These are phyloP conservation scores for Rhodotorula glutinis DNA, from an alignment of 1,284 basidiomycete genomes.

Conservation along the genomic window DNA sequence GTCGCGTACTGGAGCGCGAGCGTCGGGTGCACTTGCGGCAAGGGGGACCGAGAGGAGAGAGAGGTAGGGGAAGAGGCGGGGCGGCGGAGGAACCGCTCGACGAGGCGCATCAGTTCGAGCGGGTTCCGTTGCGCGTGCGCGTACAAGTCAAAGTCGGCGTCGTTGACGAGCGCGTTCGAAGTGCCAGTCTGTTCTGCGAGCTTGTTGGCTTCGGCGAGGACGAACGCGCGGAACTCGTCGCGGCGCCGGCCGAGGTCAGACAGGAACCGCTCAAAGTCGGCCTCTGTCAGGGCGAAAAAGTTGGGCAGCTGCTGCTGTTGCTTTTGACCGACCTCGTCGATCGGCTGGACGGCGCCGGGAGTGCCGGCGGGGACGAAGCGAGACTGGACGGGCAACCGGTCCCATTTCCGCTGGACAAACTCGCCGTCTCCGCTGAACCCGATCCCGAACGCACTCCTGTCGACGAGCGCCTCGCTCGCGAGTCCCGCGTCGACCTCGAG, in stretches of 20 bases:
- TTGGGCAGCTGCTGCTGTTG: slow-evolving; percentile 21
- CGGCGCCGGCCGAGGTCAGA: slow-evolving; percentile 13
- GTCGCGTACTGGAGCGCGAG: slow-evolving; percentile 35
- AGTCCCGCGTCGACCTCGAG: slow-evolving; percentile 26
- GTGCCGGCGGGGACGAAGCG: slow-evolving; percentile 21
- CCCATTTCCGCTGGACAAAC: slow-evolving; percentile 3
- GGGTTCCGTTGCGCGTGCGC: slow-evolving; percentile 30
- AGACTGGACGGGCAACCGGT: slow-evolving; percentile 23
- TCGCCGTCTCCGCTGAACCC: not conserved
- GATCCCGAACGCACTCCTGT: not conserved
- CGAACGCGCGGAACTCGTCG: slow-evolving; percentile 29
- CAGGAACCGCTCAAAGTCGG: slow-evolving; percentile 33
- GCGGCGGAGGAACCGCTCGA: slow-evolving; percentile 37
- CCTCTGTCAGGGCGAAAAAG: slow-evolving; percentile 29
- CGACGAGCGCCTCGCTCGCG: slow-evolving; percentile 9
- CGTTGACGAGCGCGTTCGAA: not conserved
- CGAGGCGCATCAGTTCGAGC: slow-evolving; percentile 28
- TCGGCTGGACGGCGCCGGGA: not conserved
- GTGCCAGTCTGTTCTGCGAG: not conserved
- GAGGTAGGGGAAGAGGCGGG: not conserved
- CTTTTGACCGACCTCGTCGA: not conserved
- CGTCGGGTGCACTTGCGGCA: slow-evolving; percentile 33
- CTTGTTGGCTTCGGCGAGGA: slow-evolving; percentile 15
- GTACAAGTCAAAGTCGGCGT: slow-evolving; percentile 27
- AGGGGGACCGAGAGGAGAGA: not conserved